phyloP scores from a whole-genome alignment of 352 stramenopile genomes.

The Pythium inflatum region DNA sequence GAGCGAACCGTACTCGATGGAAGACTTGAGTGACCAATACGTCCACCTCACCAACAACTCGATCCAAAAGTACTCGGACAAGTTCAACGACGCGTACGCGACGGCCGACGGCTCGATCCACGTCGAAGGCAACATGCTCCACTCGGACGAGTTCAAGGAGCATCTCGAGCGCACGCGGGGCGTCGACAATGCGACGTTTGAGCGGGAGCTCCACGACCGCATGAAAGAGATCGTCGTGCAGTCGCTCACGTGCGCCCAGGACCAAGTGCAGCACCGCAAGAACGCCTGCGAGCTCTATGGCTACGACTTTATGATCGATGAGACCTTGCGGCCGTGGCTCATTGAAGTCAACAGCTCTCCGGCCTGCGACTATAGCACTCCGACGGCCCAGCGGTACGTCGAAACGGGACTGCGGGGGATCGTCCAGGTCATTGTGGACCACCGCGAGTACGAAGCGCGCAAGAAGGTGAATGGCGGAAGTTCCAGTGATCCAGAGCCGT shows the following conservation, averaged over 20 bases:
- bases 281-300: slow-evolving; percentile 94
- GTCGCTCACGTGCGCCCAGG: slow-evolving; percentile 87
- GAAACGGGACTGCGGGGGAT: slow-evolving; percentile 82
- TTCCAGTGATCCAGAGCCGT: slow-evolving; percentile 46
- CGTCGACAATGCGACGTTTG: slow-evolving; percentile 42
- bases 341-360: slow-evolving; percentile 95
- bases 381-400: slow-evolving; percentile 89
- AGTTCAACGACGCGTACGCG: slow-evolving; percentile 83
- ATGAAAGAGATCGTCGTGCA: slow-evolving; percentile 89
- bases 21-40: slow-evolving; percentile 87
- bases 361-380: slow-evolving; percentile 93
- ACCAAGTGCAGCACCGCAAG: slow-evolving; percentile 84
- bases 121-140: slow-evolving; percentile 75
- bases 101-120: slow-evolving; percentile 66
- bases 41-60: slow-evolving; percentile 95
- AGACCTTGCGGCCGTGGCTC: slow-evolving; percentile 82
- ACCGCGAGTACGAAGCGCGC: slow-evolving; percentile 66
- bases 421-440: slow-evolving; percentile 90
- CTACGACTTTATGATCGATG: slow-evolving; percentile 95
- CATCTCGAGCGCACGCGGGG: slow-evolving; percentile 46
- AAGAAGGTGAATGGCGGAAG: slow-evolving; percentile 40
- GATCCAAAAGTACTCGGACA: slow-evolving; percentile 92
- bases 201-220: slow-evolving; percentile 58
- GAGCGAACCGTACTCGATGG: slow-evolving; percentile 79
- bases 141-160: slow-evolving; percentile 76